Percentiles rank a stretch among this genome's conserved stretches.
Evolutionary conservation across 805 yeast species (phyloP).

Genomic region (Saturnispora silvae): DNA sequence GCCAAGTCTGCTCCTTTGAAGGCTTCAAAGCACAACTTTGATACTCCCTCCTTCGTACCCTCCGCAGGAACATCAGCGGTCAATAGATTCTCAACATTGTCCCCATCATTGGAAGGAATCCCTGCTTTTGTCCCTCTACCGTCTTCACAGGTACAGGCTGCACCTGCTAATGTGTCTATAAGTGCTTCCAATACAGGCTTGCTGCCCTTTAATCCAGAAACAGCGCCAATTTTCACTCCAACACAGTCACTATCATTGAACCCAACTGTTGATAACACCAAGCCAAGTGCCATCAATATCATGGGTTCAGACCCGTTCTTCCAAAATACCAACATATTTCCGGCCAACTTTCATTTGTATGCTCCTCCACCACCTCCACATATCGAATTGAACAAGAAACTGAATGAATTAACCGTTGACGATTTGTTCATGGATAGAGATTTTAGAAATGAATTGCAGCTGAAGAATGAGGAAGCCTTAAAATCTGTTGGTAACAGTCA

Average conservation of each 20-base stretch:
- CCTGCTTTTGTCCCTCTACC: constrained; percentile 35
- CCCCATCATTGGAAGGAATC: constrained; percentile 38
- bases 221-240: constrained; percentile 25
- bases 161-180: not conserved
- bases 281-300: constrained; percentile 7
- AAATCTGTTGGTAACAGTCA: constrained; percentile 42
- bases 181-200: not conserved
- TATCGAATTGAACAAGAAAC: constrained; percentile 44
- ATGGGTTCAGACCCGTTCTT: constrained; percentile 20
- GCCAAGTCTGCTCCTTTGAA: constrained; percentile 6
- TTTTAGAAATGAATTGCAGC: constrained; percentile 58
- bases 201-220: constrained; percentile 20
- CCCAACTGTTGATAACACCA: constrained; percentile 17
- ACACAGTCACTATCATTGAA: constrained; percentile 29
- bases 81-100: constrained; percentile 33
- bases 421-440: constrained; percentile 64
- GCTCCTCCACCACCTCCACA: constrained; percentile 85
- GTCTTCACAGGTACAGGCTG: constrained; percentile 9
- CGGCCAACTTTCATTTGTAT: constrained; percentile 74
- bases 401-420: constrained; percentile 62
- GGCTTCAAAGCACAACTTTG: constrained; percentile 35
- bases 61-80: constrained; percentile 14
- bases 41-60: constrained; percentile 47
- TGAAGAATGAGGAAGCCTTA: constrained; percentile 71
- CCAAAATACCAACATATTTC: constrained; percentile 31